Evolutionary conservation across 306 rosid genomes (phyloP).

Genomic region (Rosa lucieae): DNA sequence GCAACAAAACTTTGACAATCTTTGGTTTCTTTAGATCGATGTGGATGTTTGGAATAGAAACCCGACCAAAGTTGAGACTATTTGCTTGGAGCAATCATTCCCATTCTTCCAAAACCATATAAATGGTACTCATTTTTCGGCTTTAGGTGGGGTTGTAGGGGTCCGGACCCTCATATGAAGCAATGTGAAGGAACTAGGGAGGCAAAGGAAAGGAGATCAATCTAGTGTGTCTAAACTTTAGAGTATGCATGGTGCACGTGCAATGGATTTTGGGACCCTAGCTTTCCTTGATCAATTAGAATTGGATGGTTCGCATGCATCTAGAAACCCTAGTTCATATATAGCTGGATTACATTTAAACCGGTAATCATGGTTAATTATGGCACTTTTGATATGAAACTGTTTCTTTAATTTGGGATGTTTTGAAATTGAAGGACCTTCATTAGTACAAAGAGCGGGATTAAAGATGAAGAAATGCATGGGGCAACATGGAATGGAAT

Average conservation of each 20-base stretch:
- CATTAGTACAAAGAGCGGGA: background rate
- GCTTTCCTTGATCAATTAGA: slow-evolving; percentile 15
- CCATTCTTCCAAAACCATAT: background rate
- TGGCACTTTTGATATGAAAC: background rate
- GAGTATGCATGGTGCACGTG: slow-evolving; percentile 43
- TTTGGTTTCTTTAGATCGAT: slow-evolving; percentile 17
- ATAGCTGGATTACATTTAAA: slow-evolving; percentile 31
- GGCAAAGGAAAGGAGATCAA: slow-evolving; percentile 11
- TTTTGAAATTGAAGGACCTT: background rate
- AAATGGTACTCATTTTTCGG: slow-evolving; percentile 12
- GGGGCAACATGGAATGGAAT: background rate
- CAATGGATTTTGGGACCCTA: slow-evolving; percentile 30
- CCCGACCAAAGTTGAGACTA: slow-evolving; percentile 27
- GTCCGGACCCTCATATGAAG: slow-evolving; percentile 1
- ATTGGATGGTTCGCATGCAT: slow-evolving; percentile 23
- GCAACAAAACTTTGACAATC: slow-evolving; percentile 6
- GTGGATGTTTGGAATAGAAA: slow-evolving; percentile 24
- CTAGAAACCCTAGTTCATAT: slow-evolving; percentile 23
- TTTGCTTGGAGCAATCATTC: slow-evolving; percentile 18
- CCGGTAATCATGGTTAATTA: slow-evolving; percentile 22
- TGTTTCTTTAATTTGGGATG: background rate
- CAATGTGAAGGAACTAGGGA: slow-evolving; percentile 12
- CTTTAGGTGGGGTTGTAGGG: slow-evolving; percentile 7
- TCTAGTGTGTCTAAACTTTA: slow-evolving; percentile 20
- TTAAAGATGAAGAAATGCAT: background rate